These are phyloP conservation scores for Solanum neorickii DNA, from an alignment of 257 asterid genomes.

Conservation along the genomic window DNA sequence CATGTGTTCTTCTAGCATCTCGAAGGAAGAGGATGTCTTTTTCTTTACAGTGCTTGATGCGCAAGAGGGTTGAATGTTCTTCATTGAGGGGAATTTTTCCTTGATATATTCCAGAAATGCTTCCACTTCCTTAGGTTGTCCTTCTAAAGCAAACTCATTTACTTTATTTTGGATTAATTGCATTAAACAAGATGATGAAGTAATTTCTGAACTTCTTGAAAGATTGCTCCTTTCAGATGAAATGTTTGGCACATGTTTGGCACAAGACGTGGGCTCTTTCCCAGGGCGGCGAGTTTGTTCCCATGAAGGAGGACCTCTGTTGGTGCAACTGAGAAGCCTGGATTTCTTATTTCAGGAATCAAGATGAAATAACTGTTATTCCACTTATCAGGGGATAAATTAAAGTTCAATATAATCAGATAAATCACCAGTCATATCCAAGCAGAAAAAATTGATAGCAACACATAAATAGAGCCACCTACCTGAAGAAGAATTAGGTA, in stretches of 20 bases:
- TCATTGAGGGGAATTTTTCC: conserved; percentile 51
- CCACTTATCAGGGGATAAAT: conserved; percentile 1
- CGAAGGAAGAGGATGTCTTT: conserved; percentile 23
- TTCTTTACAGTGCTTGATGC: conserved; percentile 18
- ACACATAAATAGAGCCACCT: conserved; percentile 1
- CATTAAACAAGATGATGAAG: conserved; percentile 37
- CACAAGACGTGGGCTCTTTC: conserved; percentile 33
- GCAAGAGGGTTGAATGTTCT: conserved; percentile 38
- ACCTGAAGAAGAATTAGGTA: conserved; percentile 95
- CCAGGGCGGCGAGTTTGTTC: conserved; percentile 47
- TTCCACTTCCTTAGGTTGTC: conserved; percentile 56
- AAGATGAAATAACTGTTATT: conserved; percentile 10
- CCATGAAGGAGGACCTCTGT: conserved; percentile 72
- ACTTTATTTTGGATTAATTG: conserved; percentile 55
- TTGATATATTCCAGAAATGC: conserved; percentile 49
- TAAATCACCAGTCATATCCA: not conserved
- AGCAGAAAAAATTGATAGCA: not conserved
- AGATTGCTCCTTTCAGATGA: conserved; percentile 18
- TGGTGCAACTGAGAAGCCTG: conserved; percentile 69
- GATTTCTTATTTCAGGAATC: conserved; percentile 64
- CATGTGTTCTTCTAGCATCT: conserved; percentile 57
- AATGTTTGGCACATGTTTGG: conserved; percentile 8
- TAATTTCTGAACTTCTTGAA: conserved; percentile 20
- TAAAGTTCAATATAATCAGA: not conserved
- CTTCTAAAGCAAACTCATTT: conserved; percentile 52